These are phyloP conservation scores for Abrus precatorius DNA, from an alignment of 306 rosid species.

Conservation along the genomic window DNA sequence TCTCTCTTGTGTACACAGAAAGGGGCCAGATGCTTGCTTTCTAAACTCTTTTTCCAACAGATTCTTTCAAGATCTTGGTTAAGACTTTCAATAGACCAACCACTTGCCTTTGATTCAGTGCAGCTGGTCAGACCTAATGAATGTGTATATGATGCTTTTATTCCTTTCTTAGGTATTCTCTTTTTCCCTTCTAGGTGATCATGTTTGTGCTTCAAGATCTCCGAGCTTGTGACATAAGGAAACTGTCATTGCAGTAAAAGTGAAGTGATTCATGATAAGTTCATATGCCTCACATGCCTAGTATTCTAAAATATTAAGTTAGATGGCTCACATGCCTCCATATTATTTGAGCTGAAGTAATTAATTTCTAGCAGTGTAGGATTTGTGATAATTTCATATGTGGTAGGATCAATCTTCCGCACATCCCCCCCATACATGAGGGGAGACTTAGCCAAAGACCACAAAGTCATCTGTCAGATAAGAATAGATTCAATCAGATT, in stretches of 20 bases:
- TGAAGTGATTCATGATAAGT: conserved; percentile 5
- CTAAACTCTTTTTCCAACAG: conserved; percentile 72
- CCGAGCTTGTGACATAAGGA: conserved; percentile 57
- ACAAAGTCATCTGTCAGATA: conserved; percentile 78
- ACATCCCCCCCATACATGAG: conserved; percentile 97
- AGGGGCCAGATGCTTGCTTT: conserved; percentile 52
- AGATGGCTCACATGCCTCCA: conserved; percentile 72
- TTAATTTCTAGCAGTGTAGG: conserved; percentile 84
- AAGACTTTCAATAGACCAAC: conserved; percentile 74
- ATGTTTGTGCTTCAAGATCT: conserved; percentile 39
- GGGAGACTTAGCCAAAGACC: conserved; percentile 97
- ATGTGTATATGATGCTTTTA: conserved; percentile 47
- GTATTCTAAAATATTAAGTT: conserved; percentile 8
- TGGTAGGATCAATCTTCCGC: conserved; percentile 66
- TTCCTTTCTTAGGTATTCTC: conserved; percentile 47
- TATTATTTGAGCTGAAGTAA: conserved; percentile 75
- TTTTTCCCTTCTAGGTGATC: conserved; percentile 43
- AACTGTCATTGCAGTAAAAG: conserved; percentile 66
- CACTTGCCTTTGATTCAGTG: conserved; percentile 66
- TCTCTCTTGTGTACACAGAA: conserved; percentile 81
- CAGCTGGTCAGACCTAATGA: conserved; percentile 71
- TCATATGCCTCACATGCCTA: conserved; percentile 24
- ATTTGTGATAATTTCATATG: conserved; percentile 68
- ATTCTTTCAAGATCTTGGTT: conserved; percentile 64
- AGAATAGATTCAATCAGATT: conserved; percentile 27